Evolutionary conservation across 2,329 filamentous ascomycete genomes (phyloP).

Genomic region (Clarireedia paspali): DNA sequence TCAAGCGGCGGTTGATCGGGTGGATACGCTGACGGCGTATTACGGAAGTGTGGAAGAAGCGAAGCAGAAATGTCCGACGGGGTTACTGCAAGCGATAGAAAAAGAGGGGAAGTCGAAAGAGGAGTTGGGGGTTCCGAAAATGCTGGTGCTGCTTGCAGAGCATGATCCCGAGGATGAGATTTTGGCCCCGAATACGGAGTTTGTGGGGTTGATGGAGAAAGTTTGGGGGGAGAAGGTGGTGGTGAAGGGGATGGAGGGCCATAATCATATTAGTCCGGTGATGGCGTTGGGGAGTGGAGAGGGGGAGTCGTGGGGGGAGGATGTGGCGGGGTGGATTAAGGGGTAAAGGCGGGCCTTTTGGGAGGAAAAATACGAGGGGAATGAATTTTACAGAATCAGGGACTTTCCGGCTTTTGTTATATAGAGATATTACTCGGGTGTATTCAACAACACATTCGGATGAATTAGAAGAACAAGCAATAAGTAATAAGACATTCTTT

Average conservation of each 20-base stretch:
- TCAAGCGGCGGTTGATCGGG: not conserved
- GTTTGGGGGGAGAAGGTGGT: conserved; percentile 20
- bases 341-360: not conserved
- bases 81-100: conserved; percentile 15
- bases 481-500: too few relatives aligned
- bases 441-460: too few relatives aligned
- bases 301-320: conserved; percentile 26
- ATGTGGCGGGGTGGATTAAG: conserved; percentile 24
- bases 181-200: conserved; percentile 19
- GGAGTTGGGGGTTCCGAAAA: conserved; percentile 18
- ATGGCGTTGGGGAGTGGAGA: conserved; percentile 21
- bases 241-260: conserved; percentile 17
- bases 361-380: too few relatives aligned
- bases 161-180: conserved; percentile 27
- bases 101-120: conserved; percentile 15
- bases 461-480: too few relatives aligned
- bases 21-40: conserved; percentile 16
- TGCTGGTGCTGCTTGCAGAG: conserved; percentile 20
- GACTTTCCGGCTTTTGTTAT: too few relatives aligned
- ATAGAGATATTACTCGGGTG: too few relatives aligned
- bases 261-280: conserved; percentile 28
- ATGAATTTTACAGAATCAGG: too few relatives aligned
- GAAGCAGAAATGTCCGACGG: conserved; percentile 15
- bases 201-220: conserved; percentile 21
- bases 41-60: conserved; percentile 15